These are phyloP conservation scores for Erythrophleum fordii DNA, from an alignment of 306 rosid species.

Conservation along the genomic window DNA sequence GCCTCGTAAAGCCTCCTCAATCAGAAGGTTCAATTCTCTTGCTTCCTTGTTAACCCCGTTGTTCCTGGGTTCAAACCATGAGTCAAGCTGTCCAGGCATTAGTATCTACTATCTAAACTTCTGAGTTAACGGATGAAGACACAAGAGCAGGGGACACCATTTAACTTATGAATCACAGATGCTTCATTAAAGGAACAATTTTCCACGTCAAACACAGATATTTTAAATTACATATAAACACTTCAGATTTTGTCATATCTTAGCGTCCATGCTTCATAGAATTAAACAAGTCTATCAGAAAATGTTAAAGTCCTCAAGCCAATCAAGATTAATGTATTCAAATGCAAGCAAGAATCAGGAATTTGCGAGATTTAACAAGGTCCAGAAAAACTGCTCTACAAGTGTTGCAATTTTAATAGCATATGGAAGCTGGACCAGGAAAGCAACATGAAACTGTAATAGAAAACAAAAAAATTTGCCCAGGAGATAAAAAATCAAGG, in stretches of 20 bases:
- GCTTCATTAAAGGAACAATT: neutral
- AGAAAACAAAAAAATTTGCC: neutral
- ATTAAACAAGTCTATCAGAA: neutral
- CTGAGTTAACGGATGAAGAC: conserved; percentile 29
- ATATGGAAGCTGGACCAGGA: neutral
- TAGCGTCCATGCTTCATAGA: neutral
- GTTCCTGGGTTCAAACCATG: conserved; percentile 85
- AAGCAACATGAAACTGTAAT: neutral
- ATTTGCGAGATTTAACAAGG: neutral
- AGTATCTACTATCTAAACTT: conserved; percentile 36
- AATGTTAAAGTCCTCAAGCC: neutral
- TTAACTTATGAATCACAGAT: too few species aligned
- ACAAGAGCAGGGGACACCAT: neutral
- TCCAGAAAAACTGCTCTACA: neutral
- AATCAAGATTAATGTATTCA: neutral
- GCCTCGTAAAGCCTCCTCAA: conserved; percentile 58
- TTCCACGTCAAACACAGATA: neutral
- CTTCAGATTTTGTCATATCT: neutral
- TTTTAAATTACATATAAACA: too few species aligned
- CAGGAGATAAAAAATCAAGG: conserved; percentile 25
- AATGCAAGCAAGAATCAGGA: conserved; percentile 24
- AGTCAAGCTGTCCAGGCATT: conserved; percentile 74
- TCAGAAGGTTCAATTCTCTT: conserved; percentile 62
- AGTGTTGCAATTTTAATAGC: neutral
- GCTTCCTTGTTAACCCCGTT: conserved; percentile 88